A percentile compares a stretch with the other conserved stretches of the same genome.
Conservation (phyloP, 495 filamentous ascomycete genomes). For the Hyaloscypha variabilis region DNA sequence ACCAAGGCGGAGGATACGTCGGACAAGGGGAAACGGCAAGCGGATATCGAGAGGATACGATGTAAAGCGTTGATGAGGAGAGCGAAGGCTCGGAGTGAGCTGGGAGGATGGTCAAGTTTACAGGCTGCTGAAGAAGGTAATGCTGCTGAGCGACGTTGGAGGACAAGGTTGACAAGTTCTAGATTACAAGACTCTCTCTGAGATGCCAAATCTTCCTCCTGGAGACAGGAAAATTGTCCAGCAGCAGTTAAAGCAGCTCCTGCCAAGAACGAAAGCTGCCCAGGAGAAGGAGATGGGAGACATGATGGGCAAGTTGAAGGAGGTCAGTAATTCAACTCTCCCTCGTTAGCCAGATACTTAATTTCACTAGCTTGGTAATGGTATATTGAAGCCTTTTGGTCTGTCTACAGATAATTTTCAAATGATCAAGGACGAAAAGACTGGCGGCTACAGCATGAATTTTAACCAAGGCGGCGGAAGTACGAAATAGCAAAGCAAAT, state of each 20-base stretch:
- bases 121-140: conserved; percentile 71
- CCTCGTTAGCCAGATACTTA: conserved; percentile 3
- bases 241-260: conserved; percentile 63
- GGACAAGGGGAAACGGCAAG: conserved; percentile 46
- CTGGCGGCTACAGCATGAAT: conserved; percentile 91
- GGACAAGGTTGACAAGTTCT: conserved; percentile 7
- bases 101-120: conserved; percentile 78
- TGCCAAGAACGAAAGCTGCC: conserved; percentile 68
- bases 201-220: conserved; percentile 57
- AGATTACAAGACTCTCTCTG: conserved; percentile 65
- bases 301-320: conserved; percentile 96
- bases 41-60: conserved; percentile 75
- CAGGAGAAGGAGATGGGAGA: conserved; percentile 86
- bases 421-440: conserved; percentile 86
- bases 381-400: conserved; percentile 89
- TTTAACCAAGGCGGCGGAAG: conserved; percentile 55
- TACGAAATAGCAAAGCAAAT: background rate
- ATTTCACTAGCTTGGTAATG: conserved; percentile 72
- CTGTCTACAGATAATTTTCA: conserved; percentile 92
- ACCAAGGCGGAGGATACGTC: conserved; percentile 46
- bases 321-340: conserved; percentile 48
- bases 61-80: conserved; percentile 86
- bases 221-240: conserved; percentile 70
- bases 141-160: conserved; percentile 4
- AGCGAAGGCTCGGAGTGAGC: conserved; percentile 70